These are phyloP conservation scores for Melanomma pulvis-pyrius DNA, from an alignment of 495 filamentous ascomycete genomes.

Conservation along the genomic window DNA sequence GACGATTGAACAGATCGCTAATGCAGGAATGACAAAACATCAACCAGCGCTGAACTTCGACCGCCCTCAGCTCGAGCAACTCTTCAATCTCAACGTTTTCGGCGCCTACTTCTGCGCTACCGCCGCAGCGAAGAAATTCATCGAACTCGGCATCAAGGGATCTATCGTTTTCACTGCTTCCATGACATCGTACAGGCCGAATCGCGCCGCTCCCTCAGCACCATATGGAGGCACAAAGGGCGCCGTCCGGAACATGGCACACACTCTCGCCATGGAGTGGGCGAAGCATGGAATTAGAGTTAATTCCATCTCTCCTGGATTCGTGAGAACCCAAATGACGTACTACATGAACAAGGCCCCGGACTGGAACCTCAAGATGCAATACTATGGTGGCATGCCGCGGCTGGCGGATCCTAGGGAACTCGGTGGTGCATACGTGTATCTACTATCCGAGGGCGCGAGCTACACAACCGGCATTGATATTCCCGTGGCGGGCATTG, in stretches of 20 bases:
- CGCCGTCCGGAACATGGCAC: constrained; percentile 44
- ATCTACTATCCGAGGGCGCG: constrained; percentile 77
- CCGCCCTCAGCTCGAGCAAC: constrained; percentile 46
- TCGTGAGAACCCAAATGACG: constrained; percentile 81
- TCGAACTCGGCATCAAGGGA: constrained; percentile 50
- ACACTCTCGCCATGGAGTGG: constrained; percentile 55
- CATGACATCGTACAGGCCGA: constrained; percentile 54
- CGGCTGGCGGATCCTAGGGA: constrained; percentile 72
- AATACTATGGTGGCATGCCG: constrained; percentile 61
- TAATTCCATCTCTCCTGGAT: constrained; percentile 83
- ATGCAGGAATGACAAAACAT: constrained; percentile 55
- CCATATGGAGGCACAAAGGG: constrained; percentile 45
- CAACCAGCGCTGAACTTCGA: constrained; percentile 51
- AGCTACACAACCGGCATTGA: constrained; percentile 83
- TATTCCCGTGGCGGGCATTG: constrained; percentile 63
- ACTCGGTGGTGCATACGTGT: constrained; percentile 83
- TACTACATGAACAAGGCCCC: constrained; percentile 61
- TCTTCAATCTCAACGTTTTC: constrained; percentile 54
- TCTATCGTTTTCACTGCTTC: constrained; percentile 53
- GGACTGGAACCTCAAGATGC: constrained; percentile 57
- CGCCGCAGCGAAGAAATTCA: constrained; percentile 48
- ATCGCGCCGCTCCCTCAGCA: constrained; percentile 43
- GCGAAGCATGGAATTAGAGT: constrained; percentile 60
- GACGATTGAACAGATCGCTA: constrained; percentile 40
- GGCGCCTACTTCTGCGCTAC: constrained; percentile 50